phyloP scores from a whole-genome alignment of 1,284 basidiomycete species.

The Papiliotrema nemorosa region DNA sequence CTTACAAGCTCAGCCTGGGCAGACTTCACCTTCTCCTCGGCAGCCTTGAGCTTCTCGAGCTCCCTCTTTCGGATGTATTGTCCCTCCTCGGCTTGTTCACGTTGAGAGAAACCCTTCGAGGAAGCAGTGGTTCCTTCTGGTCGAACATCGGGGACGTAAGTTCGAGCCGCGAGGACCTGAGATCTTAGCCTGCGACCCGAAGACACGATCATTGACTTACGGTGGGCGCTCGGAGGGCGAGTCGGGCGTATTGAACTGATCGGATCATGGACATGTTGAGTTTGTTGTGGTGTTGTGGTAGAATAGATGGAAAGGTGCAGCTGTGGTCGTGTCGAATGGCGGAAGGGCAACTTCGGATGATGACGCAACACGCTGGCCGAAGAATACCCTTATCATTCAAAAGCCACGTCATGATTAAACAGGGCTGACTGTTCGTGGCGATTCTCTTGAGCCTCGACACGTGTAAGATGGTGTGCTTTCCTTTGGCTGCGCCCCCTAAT shows the following conservation, averaged over 20 bases:
- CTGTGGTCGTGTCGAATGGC: background rate
- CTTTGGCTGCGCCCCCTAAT: no score
- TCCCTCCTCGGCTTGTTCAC: slow-evolving; percentile 46
- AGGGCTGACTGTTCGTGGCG: background rate
- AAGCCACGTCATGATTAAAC: background rate
- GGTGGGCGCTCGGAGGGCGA: slow-evolving; percentile 18
- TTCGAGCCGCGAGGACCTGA: slow-evolving; percentile 31
- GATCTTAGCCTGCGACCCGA: background rate
- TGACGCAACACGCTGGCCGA: no score
- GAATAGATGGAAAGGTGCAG: background rate
- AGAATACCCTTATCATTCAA: no score
- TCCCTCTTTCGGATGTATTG: slow-evolving; percentile 42
- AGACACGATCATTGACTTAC: slow-evolving; percentile 14
- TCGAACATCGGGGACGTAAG: slow-evolving; percentile 37
- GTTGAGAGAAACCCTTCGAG: slow-evolving; percentile 39
- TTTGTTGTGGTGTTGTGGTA: background rate
- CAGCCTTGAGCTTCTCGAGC: slow-evolving; percentile 30
- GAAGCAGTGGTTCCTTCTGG: slow-evolving; percentile 40
- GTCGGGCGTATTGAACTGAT: slow-evolving; percentile 8
- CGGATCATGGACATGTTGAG: slow-evolving; percentile 6
- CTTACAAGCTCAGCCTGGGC: slow-evolving; percentile 41
- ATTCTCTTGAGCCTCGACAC: no score
- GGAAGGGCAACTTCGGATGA: no score
- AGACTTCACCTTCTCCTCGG: slow-evolving; percentile 24
- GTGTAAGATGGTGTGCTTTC: no score